Evolutionary conservation across 306 rosid genomes (phyloP).

Genomic region (Fragaria vesca): DNA sequence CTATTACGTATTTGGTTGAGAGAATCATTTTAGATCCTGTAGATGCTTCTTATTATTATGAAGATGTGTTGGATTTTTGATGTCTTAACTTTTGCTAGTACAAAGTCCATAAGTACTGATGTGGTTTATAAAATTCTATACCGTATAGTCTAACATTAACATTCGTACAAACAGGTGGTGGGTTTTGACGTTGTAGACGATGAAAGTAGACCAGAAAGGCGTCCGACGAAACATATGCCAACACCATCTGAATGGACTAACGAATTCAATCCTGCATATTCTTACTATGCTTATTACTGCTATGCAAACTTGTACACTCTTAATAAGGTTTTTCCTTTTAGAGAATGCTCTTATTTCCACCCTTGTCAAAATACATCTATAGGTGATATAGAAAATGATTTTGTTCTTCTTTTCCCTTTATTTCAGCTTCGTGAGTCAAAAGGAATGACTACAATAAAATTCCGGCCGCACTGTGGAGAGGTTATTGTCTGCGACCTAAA

Average conservation of each 20-base stretch:
- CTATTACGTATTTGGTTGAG: background rate
- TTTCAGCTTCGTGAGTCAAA: conserved; percentile 80
- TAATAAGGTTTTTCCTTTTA: conserved; percentile 55
- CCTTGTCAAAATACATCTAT: background rate
- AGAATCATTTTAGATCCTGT: background rate
- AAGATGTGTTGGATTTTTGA: background rate
- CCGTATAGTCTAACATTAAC: background rate
- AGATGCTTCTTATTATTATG: conserved; percentile 8
- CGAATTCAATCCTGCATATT: conserved; percentile 80
- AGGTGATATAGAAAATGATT: conserved; percentile 4
- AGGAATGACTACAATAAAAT: conserved; percentile 56
- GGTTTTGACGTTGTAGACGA: conserved; percentile 88
- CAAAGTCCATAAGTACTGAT: background rate
- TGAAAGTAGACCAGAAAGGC: conserved; percentile 90
- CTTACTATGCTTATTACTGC: conserved; percentile 76
- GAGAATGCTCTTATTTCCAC: background rate
- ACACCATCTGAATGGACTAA: conserved; percentile 82
- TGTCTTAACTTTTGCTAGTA: background rate
- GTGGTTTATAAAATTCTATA: background rate
- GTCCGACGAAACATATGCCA: conserved; percentile 94
- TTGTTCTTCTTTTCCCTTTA: conserved; percentile 10
- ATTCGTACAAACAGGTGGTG: conserved; percentile 54
- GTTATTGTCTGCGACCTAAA: conserved; percentile 35
- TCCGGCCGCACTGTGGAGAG: conserved; percentile 93
- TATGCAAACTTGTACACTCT: conserved; percentile 74